Conservation (phyloP, 2,329 filamentous ascomycete genomes). For the Arthroderma sp. region DNA sequence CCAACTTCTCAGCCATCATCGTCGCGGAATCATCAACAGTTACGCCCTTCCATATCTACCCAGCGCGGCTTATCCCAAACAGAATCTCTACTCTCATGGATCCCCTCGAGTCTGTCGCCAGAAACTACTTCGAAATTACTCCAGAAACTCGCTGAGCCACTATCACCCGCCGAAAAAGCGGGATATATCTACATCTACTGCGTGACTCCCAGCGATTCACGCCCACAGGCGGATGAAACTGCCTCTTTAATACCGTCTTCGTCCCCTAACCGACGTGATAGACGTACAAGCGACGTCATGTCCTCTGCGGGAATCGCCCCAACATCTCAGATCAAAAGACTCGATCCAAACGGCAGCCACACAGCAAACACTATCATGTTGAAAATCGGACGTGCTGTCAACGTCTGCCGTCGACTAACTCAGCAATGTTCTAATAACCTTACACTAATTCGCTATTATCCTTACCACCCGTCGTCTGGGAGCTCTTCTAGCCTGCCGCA, state of each 20-base stretch:
- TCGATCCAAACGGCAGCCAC: slow-evolving; percentile 15
- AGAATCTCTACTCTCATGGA: slow-evolving; percentile 48
- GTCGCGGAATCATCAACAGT: slow-evolving; percentile 9
- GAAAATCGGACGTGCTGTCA: slow-evolving; percentile 57
- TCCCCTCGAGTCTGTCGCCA: slow-evolving; percentile 55
- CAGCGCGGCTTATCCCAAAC: slow-evolving; percentile 27
- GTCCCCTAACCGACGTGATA: slow-evolving; percentile 19
- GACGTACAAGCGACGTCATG: slow-evolving; percentile 28
- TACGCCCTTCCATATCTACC: slow-evolving; percentile 14
- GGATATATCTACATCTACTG: slow-evolving; percentile 99
- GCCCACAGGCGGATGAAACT: slow-evolving; percentile 39
- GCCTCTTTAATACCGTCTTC: slow-evolving; percentile 48
- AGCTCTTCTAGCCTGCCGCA: slow-evolving; percentile 10
- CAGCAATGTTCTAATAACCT: slow-evolving; percentile 84
- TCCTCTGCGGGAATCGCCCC: slow-evolving; percentile 25
- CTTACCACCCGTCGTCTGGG: slow-evolving; percentile 50
- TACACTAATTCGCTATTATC: slow-evolving; percentile 82
- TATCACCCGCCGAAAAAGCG: slow-evolving; percentile 61
- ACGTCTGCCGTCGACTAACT: slow-evolving; percentile 78
- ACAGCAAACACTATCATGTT: slow-evolving; percentile 49
- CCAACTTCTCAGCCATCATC: neutral
- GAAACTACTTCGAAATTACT: slow-evolving; percentile 59
- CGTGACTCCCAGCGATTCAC: slow-evolving; percentile 59
- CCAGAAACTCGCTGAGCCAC: slow-evolving; percentile 62
- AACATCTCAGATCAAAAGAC: slow-evolving; percentile 2